Evolutionary conservation across 176 grass and related monocot genomes (phyloP), one percentile per base, ranked within the genome.

Genomic region (Musa acuminata): DNA sequence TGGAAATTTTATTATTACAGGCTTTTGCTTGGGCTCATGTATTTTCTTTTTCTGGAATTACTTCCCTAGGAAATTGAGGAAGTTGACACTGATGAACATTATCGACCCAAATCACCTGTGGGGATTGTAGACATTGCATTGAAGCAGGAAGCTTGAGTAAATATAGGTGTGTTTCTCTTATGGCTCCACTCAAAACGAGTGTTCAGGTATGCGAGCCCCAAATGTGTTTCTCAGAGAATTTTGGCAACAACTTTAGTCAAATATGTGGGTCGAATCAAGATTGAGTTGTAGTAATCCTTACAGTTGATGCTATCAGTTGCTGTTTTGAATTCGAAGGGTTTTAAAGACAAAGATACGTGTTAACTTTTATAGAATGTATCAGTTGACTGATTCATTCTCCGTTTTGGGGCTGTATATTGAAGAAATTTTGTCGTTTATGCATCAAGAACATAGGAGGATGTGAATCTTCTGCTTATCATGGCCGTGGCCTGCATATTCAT

Each of bases 81-180:
- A 86, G 90, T 96, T 13, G 87, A 90, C 73, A 92, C 87, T 0
- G 89, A 96, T 52, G 87, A 90, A 43, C 89, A 92, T 84, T 90
- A 92, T 78, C 85, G 79, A 83, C 87, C 87, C 24, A 92, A 96
- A 73, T 84, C 85, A 7, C 79, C 85, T 22, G 77, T 92, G 51
- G 85, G 89, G 64, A 96, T 92, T 53, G 76, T 84, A 16, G 86
- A 88, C 62, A 86, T 92, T 52, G 82, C 57, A 25, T 67, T 92
- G 68, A 90, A 86, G 54, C 85, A 92, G 80, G 89, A 90, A 57
- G 78, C 82, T 72, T 96, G 83, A 92, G 78, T 68, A 20, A 43
- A n/a, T 60, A 7, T 60, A 60, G 57, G 3, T 8, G 16, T 60
- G 17, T 60, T 21, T 60, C 16, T 20, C 57, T 60, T 21, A 4